phyloP scores from a whole-genome alignment of 202 grass and related monocot genomes.

The Panicum hallii region DNA sequence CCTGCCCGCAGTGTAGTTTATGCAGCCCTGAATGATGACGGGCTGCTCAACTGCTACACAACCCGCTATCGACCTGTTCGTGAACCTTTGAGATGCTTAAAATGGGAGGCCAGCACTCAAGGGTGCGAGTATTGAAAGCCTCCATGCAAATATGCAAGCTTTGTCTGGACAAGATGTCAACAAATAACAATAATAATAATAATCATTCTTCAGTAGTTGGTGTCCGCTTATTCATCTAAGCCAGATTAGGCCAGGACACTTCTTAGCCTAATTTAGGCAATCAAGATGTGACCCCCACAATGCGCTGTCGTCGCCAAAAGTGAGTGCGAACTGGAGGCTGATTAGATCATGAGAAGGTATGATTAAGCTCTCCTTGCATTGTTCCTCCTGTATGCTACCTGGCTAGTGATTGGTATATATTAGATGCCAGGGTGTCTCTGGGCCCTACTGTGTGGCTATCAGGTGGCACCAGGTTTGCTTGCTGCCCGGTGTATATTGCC shows the following conservation, averaged over 20 bases:
- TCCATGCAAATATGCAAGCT: constrained; percentile 48
- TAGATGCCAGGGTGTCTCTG: background rate
- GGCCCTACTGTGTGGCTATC: background rate
- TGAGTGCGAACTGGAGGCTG: background rate
- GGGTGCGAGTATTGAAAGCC: background rate
- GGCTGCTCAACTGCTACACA: too few species aligned
- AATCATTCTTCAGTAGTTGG: constrained; percentile 37
- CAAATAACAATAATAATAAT: background rate
- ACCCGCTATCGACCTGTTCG: too few species aligned
- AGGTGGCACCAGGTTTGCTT: background rate
- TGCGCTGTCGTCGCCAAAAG: constrained; percentile 5
- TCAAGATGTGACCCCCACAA: constrained; percentile 35
- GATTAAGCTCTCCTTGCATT: constrained; percentile 5
- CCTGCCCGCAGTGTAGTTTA: too few species aligned
- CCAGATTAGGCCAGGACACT: background rate
- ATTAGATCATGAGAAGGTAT: background rate
- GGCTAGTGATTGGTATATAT: background rate
- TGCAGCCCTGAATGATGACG: too few species aligned
- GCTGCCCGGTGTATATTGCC: background rate
- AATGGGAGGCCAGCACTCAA: constrained; percentile 41
- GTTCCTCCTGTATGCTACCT: constrained; percentile 30
- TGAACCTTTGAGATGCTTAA: background rate
- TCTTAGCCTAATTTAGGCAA: constrained; percentile 26
- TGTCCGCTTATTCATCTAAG: constrained; percentile 30
- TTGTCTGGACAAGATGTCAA: constrained; percentile 29